Conservation (phyloP, 2,329 filamentous ascomycete genomes). For the Epichloe hybrida region DNA sequence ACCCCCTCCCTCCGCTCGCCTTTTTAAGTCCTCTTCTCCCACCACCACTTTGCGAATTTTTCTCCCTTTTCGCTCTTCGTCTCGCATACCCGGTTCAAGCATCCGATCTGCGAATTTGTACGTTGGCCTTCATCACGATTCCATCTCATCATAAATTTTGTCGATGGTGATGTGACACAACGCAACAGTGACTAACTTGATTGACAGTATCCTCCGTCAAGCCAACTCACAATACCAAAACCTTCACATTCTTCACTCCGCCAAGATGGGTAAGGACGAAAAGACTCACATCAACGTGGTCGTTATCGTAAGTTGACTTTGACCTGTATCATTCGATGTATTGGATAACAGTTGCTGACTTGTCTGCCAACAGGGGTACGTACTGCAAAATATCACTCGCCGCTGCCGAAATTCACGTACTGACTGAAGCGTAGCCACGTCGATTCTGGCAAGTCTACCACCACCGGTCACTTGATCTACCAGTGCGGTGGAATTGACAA, state of each 20-base stretch:
- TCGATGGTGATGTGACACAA: background rate
- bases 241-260: background rate
- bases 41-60: slow-evolving; percentile 22
- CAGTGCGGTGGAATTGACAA: slow-evolving; percentile 99
- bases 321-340: background rate
- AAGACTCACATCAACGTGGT: slow-evolving; percentile 97
- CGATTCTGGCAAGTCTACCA: slow-evolving; percentile 99
- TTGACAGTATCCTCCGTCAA: slow-evolving; percentile 3
- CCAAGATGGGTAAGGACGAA: slow-evolving; percentile 60
- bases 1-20: slow-evolving; percentile 15
- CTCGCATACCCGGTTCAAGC: slow-evolving; percentile 32
- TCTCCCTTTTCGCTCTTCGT: slow-evolving; percentile 26
- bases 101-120: slow-evolving; percentile 30
- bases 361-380: slow-evolving; percentile 14
- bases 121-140: slow-evolving; percentile 9
- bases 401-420: slow-evolving; percentile 17
- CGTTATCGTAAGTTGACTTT: slow-evolving; percentile 54
- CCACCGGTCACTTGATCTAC: slow-evolving; percentile 95
- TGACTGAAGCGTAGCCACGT: slow-evolving; percentile 53
- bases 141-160: background rate
- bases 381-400: slow-evolving; percentile 1
- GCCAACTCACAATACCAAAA: slow-evolving; percentile 5
- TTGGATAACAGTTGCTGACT: slow-evolving; percentile 8
- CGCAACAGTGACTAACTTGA: background rate
- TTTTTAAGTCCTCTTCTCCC: slow-evolving; percentile 27